Evolutionary conservation across 2,329 filamentous ascomycete genomes (phyloP), one percentile per base, ranked within the genome.

Genomic region (Fusarium incarnatum): DNA sequence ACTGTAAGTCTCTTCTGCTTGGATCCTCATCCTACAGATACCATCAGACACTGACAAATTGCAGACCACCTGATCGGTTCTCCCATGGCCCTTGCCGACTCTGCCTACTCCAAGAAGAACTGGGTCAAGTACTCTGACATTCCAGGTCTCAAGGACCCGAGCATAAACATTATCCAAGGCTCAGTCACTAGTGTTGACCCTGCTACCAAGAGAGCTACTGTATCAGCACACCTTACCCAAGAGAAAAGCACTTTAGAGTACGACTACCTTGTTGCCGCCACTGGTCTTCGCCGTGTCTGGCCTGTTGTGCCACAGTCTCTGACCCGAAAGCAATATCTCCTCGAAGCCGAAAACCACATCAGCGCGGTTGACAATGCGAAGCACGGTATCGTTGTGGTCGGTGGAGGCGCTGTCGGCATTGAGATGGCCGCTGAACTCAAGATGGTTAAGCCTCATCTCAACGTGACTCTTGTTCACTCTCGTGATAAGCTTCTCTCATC

Each of bases 391-490:
- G 86, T 92, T 1, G 84, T 95, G 23, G 89, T 95, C n/a, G 92
- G 92, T 20, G 92, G 92, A 68, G 81, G 91, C 52, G 93, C 92
- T 9, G 92, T 94, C 2, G 93, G 93, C 11, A 89, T 94, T 57
- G 92, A 95, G 77, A 94, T 95, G 85, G 92, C 93, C 0, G 89
- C 91, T 3, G 92, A 96, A 80, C 82, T 94, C 56, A 94, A 94
- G 79, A 78, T 87, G 47, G 82, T 89, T 25, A 85, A 90, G 65
- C 92, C 93, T 1, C 74, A 86, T 13, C 81, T 88, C 56, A 86
- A 86, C 42, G 89, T 95, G n/a, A 92, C 88, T 2, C 85, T 96
- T 3, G 87, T 93, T 7, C 93, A 95, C 77, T 94, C 92, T 6
- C 85, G 91, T 22, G 83, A 86, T 27, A 87, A 87, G 73, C 86